Base-by-base conservation (phyloP, 768 basidiomycete species). In the Russula compacta region DNA sequence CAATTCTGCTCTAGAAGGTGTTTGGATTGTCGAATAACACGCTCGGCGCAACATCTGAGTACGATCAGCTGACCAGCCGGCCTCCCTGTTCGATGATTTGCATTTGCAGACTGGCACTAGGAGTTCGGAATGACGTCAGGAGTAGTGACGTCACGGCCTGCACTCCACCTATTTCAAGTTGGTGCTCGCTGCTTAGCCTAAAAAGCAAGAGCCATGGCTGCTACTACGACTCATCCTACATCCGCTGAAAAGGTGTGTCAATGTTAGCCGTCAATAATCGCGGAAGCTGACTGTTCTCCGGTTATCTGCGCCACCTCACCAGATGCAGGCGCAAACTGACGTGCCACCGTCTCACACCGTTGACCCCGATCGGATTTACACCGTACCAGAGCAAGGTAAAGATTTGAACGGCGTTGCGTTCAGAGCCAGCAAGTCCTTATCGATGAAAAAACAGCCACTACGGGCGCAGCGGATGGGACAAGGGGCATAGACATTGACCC, bases 371-470 rank as follows among this genome's bases (percentile, higher is more conserved):
- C 69, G 54, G 53, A 65, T 68, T 3, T 67, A 72, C 24, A 69
- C 71, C 24, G 49, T 66, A 35, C 70, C 72, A 19, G 75, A 76
- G 56, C 78, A 77, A 68, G 77, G 60, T 61, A 38, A n/a, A 33
- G 9, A 47, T 6, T 6, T 15, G 32, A 21, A n/a, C 8, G 1
- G 7, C 10, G n/a, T 29, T 38, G 7, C 10, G n/a, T 2, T 29
- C n/a, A 5, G 7, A 14, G 17, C 24, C 24, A 32, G n/a, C 15
- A 46, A 8, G 32, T 19, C 29, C 52, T 56, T 21, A 42, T 40
- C n/a, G 5, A 29, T 2, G 36, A 38, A 19, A 49, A 38, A 19
- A 49, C n/a, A 53, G 42, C 39, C 14, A 73, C 76, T 2, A 69
- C 73, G 0, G 65, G 68, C 39, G 74, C 76, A 11, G 74, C 68